Base-by-base conservation (phyloP, 2,329 filamentous ascomycete genomes). In the Alternaria tenuissima region DNA sequence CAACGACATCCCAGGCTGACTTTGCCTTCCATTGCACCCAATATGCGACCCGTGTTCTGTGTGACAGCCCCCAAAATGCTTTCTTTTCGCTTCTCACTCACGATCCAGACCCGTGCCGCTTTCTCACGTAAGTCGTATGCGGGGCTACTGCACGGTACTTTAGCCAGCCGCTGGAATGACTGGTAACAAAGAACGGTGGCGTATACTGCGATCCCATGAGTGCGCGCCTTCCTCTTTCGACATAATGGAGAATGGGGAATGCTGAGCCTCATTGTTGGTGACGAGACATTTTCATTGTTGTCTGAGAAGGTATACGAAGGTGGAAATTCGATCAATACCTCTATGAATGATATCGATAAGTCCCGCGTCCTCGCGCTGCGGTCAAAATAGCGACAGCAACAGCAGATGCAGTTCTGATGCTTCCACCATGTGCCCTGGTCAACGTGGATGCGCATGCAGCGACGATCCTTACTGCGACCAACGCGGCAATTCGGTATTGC, bases 161-260 rank as follows among this genome's bases (percentile, higher is more conserved):
- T 57, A 57, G 20, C 55, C 47, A 57, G 55, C 55, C 55, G 47
- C 55, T 57, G 22, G 18, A 12, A n/a, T 57, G 44, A 30, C 48
- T 36, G 41, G 28, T 28, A 56, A 51, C 54, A 51, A 56, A 56
- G 54, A 51, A 1, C 22, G 34, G 34, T 52, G 36, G 49, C 49
- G 49, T 20, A 24, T 20, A 16, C 39, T 5, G 20, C 16, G 18
- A 26, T 18, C 41, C 34, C 14, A 14, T 18, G n/a, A 14, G 14
- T 30, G 49, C 6, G 22, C 22, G 22, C 49, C n/a, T 52, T 41
- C 36, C 49, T 22, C n/a, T 41, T 41, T 16, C 4, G 18, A n/a
- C 16, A 3, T 20, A 16, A 14, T 11, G 22, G 32, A n/a, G n/a
- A n/a, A 44, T 16, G 30, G 32, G 12, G n/a, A 18, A 14, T 52